Percentiles rank a stretch among this genome's conserved stretches.
phyloP scores from a whole-genome alignment of 768 basidiomycete genomes.

The Termitomyces sp. region DNA sequence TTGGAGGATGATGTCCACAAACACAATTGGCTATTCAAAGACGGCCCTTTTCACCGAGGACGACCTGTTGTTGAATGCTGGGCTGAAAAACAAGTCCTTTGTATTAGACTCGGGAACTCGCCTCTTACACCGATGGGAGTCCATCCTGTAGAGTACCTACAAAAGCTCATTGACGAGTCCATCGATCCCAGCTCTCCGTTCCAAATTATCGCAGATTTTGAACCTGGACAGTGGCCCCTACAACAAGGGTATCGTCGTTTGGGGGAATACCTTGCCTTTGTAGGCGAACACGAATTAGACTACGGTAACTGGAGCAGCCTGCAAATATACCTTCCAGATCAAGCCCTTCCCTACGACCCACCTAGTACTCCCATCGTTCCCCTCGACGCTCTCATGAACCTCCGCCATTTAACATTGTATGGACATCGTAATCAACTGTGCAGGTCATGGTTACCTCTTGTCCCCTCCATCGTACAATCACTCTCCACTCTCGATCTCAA shows the following conservation, averaged over 20 bases:
- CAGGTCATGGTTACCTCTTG: conserved; percentile 1
- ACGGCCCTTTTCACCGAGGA: background rate
- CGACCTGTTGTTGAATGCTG: background rate
- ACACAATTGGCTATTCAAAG: conserved; percentile 3
- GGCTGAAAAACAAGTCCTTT: background rate
- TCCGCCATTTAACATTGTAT: background rate
- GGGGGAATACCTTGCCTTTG: conserved; percentile 1
- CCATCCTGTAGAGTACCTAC: background rate
- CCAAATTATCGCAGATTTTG: conserved; percentile 1
- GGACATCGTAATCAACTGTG: conserved; percentile 1
- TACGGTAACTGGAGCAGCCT: conserved; percentile 1
- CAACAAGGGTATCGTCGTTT: conserved; percentile 3
- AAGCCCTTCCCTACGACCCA: background rate
- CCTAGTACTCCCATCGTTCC: background rate
- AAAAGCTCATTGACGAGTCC: background rate
- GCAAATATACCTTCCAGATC: background rate
- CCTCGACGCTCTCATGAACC: conserved; percentile 2
- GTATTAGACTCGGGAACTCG: conserved; percentile 1
- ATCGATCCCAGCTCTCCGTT: conserved; percentile 1
- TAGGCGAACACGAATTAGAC: background rate
- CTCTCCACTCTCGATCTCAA: background rate
- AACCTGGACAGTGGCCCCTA: background rate
- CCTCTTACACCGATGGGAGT: background rate
- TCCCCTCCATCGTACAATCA: conserved; percentile 2
- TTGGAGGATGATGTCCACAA: background rate